Evolutionary conservation across 305 asterid genomes (phyloP).

Genomic region (Andrographis paniculata): DNA sequence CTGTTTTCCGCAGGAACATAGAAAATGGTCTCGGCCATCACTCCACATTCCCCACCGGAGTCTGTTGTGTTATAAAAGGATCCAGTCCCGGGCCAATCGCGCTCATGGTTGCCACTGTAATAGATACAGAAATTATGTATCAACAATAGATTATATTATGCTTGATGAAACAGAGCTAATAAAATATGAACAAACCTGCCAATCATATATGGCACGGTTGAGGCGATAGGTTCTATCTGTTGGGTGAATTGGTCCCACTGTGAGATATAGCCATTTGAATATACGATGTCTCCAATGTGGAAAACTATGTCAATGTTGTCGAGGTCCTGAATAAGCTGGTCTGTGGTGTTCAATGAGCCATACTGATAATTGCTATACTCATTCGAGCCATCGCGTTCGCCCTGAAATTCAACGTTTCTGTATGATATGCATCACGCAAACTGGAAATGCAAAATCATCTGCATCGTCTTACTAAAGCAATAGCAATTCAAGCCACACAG

Average conservation of each 20-base stretch:
- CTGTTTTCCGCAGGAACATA: constrained; percentile 70
- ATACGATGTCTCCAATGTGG: constrained; percentile 65
- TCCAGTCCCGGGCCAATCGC: constrained; percentile 73
- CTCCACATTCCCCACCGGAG: constrained; percentile 90
- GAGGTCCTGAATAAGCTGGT: constrained; percentile 55
- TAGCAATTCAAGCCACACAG: no score
- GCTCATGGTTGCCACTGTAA: constrained; percentile 77
- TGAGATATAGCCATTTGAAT: constrained; percentile 74
- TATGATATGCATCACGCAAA: not conserved
- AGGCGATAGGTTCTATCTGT: constrained; percentile 71
- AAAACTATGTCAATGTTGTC: constrained; percentile 56
- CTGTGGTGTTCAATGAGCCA: constrained; percentile 65
- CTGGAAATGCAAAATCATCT: no score
- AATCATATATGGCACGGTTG: constrained; percentile 66
- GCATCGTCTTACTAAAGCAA: no score
- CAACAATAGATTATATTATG: not conserved
- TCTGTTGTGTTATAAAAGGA: constrained; percentile 51
- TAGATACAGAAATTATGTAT: constrained; percentile 13
- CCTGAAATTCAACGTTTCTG: constrained; percentile 29
- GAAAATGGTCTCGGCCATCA: constrained; percentile 69
- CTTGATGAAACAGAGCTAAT: constrained; percentile 2
- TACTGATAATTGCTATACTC: constrained; percentile 73
- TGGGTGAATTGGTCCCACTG: constrained; percentile 88
- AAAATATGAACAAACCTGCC: constrained; percentile 42
- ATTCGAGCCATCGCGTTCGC: constrained; percentile 73